Conservation (phyloP, 257 asterid genomes). For the Primulina eburnea region DNA sequence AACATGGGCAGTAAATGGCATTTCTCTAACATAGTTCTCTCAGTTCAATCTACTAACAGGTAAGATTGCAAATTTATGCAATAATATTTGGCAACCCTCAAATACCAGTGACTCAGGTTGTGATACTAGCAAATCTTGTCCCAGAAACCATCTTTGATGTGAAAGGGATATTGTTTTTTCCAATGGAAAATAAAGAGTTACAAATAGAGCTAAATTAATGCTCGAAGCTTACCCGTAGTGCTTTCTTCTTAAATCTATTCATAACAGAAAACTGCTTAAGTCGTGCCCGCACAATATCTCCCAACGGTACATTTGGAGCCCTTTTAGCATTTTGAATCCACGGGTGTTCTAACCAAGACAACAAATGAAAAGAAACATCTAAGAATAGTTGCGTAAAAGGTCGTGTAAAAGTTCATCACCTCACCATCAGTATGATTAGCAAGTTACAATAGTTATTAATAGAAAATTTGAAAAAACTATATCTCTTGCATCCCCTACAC, state of each 20-base stretch:
- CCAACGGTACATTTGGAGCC: slow-evolving; percentile 86
- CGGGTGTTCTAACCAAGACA: slow-evolving; percentile 63
- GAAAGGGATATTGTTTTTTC: slow-evolving; percentile 1
- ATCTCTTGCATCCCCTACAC: slow-evolving; percentile 7
- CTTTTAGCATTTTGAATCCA: slow-evolving; percentile 86
- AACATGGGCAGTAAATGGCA: background rate
- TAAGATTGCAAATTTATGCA: background rate
- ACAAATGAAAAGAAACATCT: slow-evolving; percentile 19
- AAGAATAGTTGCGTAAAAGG: slow-evolving; percentile 17
- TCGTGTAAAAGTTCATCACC: background rate
- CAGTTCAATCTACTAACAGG: background rate
- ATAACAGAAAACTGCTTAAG: slow-evolving; percentile 82
- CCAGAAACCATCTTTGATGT: background rate
- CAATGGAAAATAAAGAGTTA: slow-evolving; percentile 11
- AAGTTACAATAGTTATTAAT: slow-evolving; percentile 1
- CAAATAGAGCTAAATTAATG: background rate
- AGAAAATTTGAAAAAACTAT: background rate
- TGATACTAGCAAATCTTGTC: slow-evolving; percentile 1
- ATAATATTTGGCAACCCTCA: slow-evolving; percentile 3
- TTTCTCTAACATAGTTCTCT: no score
- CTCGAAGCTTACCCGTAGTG: slow-evolving; percentile 65
- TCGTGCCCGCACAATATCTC: slow-evolving; percentile 85
- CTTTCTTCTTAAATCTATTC: slow-evolving; percentile 91
- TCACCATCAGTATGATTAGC: slow-evolving; percentile 15
- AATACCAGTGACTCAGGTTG: background rate